These are phyloP conservation scores for Sphagnurus paluster DNA, from an alignment of 1,284 basidiomycete genomes.

Conservation along the genomic window DNA sequence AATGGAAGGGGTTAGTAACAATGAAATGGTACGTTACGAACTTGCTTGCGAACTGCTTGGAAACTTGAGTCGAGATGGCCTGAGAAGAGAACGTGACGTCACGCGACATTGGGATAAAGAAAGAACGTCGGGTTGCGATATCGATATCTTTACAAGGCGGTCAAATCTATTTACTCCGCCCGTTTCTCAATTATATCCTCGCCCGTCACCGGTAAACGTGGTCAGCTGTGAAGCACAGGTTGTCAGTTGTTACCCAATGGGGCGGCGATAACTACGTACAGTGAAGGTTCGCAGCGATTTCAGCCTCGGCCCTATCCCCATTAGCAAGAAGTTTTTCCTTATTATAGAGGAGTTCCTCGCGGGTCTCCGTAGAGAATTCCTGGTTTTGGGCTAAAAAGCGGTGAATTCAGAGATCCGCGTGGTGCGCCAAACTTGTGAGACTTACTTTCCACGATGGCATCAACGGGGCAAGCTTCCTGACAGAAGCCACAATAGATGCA, in stretches of 20 bases:
- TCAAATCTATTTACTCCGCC: slow-evolving; percentile 17
- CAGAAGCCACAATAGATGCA: slow-evolving; percentile 99
- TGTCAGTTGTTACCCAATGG: slow-evolving; percentile 15
- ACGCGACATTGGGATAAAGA: slow-evolving; percentile 10
- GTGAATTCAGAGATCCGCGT: slow-evolving; percentile 4
- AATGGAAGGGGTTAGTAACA: slow-evolving; percentile 4
- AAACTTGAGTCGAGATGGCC: background rate
- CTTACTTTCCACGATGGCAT: slow-evolving; percentile 99
- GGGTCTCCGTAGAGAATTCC: slow-evolving; percentile 95
- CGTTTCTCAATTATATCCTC: slow-evolving; percentile 16
- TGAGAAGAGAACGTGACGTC: slow-evolving; percentile 14
- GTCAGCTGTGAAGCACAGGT: slow-evolving; percentile 32
- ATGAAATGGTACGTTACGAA: slow-evolving; percentile 2
- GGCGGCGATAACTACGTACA: slow-evolving; percentile 44
- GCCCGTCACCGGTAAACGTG: slow-evolving; percentile 44
- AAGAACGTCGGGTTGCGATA: slow-evolving; percentile 12
- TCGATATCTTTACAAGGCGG: slow-evolving; percentile 16
- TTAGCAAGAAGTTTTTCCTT: slow-evolving; percentile 97
- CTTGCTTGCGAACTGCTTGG: slow-evolving; percentile 1
- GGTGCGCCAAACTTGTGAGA: slow-evolving; percentile 22
- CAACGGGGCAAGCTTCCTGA: slow-evolving; percentile 99
- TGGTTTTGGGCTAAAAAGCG: slow-evolving; percentile 81
- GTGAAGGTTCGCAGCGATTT: slow-evolving; percentile 93
- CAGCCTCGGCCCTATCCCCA: slow-evolving; percentile 94
- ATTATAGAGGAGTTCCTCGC: slow-evolving; percentile 98